Evolutionary conservation across 768 basidiomycete genomes (phyloP).

Genomic region (Rhodosporidiobolus sp.): DNA sequence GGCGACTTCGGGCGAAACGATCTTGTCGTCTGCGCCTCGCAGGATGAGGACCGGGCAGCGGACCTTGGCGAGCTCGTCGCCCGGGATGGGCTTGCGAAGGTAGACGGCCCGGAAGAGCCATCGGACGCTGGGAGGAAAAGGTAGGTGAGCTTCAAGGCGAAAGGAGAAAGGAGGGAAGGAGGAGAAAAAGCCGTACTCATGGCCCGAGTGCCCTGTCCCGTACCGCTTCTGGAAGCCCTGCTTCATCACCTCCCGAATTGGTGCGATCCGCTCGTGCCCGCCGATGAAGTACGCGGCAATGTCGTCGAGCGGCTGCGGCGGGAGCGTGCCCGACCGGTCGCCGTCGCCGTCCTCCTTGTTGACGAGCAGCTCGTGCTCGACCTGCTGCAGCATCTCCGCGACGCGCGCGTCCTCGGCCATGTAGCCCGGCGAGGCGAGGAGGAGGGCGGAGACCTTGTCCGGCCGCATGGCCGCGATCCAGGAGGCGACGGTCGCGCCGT

Average conservation of each 20-base stretch:
- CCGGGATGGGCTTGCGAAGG: conserved; percentile 16
- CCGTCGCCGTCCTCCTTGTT: conserved; percentile 21
- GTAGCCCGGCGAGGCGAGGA: conserved; percentile 25
- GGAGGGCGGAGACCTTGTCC: conserved; percentile 9
- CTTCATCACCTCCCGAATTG: neutral
- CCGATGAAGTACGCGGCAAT: conserved; percentile 18
- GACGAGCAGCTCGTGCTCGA: neutral
- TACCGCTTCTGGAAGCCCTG: conserved; percentile 20
- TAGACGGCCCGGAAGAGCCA: conserved; percentile 23
- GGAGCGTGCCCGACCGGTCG: conserved; percentile 12
- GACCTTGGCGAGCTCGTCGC: conserved; percentile 2
- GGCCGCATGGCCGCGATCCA: conserved; percentile 19
- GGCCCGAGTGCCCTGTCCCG: conserved; percentile 1
- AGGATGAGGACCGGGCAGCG: conserved; percentile 20
- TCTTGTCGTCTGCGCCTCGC: conserved; percentile 25
- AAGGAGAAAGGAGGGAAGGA: neutral
- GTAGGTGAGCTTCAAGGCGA: too few relatives aligned
- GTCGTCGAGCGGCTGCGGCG: conserved; percentile 10
- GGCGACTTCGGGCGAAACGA: conserved; percentile 19
- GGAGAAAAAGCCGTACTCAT: neutral
- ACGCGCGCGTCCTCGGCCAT: conserved; percentile 6
- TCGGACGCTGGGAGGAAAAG: neutral
- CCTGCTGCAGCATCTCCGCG: neutral
- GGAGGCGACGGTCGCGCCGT: conserved; percentile 4
- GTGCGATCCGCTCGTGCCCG: neutral